Evolutionary conservation across 2,329 filamentous ascomycete genomes (phyloP), one percentile per base, ranked within the genome.

Genomic region (Cryphonectria radicalis): DNA sequence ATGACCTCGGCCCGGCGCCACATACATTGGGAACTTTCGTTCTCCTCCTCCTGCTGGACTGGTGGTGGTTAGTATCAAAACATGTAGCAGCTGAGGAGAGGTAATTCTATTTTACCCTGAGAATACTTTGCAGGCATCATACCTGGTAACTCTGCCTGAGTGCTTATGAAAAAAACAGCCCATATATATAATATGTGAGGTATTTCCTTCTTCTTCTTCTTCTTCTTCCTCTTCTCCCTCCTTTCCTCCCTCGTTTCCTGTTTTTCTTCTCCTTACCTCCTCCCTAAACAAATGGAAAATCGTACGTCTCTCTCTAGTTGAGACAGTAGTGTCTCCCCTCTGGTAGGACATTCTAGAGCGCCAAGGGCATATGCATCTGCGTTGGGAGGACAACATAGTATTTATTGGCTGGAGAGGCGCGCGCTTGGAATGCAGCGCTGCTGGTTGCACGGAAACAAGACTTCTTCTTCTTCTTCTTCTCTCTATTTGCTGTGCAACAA

Each of bases 371-470:
- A 66, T 66, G 59, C 59, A n/a, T 25, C 59, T 62, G 59, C 59
- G 35, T 11, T 62, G 35, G 35, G 32, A 40, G 59, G 19, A 40
- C 32, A 32, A n/a, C 55, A 40, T 13, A n/a, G 32, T 32, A 53
- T 53, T 66, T 32, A 53, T 53, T 66, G 62, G 62, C 62, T 64
- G 40, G 40, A 43, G 62, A 43, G 62, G 40, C 37, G 62, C 62
- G 37, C n/a, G 40, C 40, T 46, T 40, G 64, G 64, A 66, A 66
- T 66, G 64, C 64, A 55, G 46, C 32, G 11, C 6, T 50, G 46
- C 6, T 50, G 46, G 43, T 35, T n/a, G 25, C 62, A 28, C n/a
- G 22, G 62, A 25, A 17, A 64, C 62, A 40, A 40, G 62, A 40
- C 25, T 2, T 3, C 2, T 28, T 28, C 28, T 28, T 28, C n/a